Evolutionary conservation across 768 basidiomycete species (phyloP), one percentile per base, ranked within the genome.

Genomic region (Phaeotremella skinneri): DNA sequence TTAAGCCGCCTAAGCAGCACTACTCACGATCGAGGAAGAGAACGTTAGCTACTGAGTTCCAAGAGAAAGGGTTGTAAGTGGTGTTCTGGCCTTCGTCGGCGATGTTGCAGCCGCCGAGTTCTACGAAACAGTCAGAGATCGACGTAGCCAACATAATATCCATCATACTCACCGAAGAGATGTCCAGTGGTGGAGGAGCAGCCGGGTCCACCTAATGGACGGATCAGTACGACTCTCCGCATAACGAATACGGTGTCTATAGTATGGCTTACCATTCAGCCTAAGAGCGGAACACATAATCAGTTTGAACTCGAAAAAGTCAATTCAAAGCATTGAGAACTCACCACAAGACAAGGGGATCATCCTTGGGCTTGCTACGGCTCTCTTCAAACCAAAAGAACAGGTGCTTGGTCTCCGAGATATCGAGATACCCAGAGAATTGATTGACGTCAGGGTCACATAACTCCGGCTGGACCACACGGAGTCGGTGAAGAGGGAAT

Each of bases 351-450:
- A 93, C 81, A 1, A 97, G 82, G 3, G 92, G 93, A 4, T 88
- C 91, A 52, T 84, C 80, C 51, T 82, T 78, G 0, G 94, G 92
- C 17, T 83, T 81, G 54, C 78, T 80, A 32, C 92, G 82, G 0
- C 88, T 84, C 78, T 96, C 93, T 66, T 97, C 81, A 67, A 67
- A 87, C 89, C 89, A 91, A 80, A 90, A 91, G 82, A 91, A 92
- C 23, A 91, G 80, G 68, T 91, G 89, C 66, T 87, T 87, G 66
- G 85, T 84, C 7, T 88, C 83, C 0, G 84, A 83, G 55, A 90
- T 83, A 70, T 91, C 90, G 30, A 93, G 81, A 75, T 91, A 92
- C 27, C 90, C 90, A 31, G 87, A 87, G 62, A 87, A 84, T 70
- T 89, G 87, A 75, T 88, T 83, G 39, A 91, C 89, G n/a, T 82